Evolutionary conservation across 2,329 filamentous ascomycete genomes (phyloP), one percentile per base, ranked within the genome.

Genomic region (Ascochyta pisi): DNA sequence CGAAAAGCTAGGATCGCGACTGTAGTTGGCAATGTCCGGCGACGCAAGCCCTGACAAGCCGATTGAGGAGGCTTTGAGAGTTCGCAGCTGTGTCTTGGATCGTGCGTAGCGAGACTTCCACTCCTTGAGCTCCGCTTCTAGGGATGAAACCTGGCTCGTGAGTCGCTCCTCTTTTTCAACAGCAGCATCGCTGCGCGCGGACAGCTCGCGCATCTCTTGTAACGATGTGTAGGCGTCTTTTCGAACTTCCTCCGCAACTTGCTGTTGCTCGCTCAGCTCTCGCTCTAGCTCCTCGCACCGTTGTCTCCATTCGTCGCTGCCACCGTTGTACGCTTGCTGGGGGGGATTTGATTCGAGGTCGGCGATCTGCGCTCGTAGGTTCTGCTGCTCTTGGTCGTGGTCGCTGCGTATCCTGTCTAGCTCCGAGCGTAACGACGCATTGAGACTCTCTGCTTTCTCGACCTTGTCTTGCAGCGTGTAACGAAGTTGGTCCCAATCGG

Each of bases 41-140:
- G 71, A 75, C 12, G 68, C 65, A 58, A 89, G 85, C 7, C 89
- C 86, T 39, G 84, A 80, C 39, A 96, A 79, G 12, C 91, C 91
- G 58, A 90, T 85, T 0, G 92, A 95, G 0, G 91, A 91, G 6
- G 90, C 88, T 47, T 92, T 88, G 72, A 96, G 83, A 68, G 84
- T 89, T 47, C 93, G 87, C 44, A 96, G 81, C 74, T 97, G 93
- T 2, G 94, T 91, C 79, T 96, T 97, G 34, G 91, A 84, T 64
- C 89, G 89, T 24, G 92, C 89, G 71, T 97, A 98, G 41, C 93
- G 89, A 65, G 89, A 87, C 71, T 92, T 92, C 95, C 95, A 99
- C 46, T 93, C 88, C 50, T 89, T 89, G 42, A 96, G 86, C 71
- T 98, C 92, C 22, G 86, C 82, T 75, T 97, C 91, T 6, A 99